Conservation (phyloP, 2,329 filamentous ascomycete genomes). For the Microdochium nivale region DNA sequence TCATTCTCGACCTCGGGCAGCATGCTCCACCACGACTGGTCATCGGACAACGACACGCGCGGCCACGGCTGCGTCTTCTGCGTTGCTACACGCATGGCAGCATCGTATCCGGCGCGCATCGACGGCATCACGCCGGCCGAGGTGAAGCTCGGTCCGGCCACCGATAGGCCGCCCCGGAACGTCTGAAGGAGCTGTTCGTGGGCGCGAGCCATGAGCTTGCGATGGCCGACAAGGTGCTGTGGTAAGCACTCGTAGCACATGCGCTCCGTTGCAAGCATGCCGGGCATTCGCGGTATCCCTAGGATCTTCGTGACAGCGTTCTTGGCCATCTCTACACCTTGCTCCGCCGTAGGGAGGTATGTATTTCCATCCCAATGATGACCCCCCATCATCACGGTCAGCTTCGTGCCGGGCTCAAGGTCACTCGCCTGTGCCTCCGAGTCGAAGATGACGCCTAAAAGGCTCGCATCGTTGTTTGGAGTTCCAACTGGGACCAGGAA, state of each 20-base stretch:
- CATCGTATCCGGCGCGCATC: conserved; percentile 39
- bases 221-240: conserved; percentile 79
- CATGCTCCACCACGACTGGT: neutral
- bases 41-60: neutral
- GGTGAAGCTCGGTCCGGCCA: conserved; percentile 49
- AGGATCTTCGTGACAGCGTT: conserved; percentile 66
- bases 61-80: neutral
- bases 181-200: conserved; percentile 42
- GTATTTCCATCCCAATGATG: conserved; percentile 73
- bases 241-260: conserved; percentile 69
- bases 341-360: conserved; percentile 50
- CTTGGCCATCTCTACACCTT: conserved; percentile 63
- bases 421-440: conserved; percentile 43
- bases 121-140: conserved; percentile 40
- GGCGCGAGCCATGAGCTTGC: conserved; percentile 47
- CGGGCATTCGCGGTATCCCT: conserved; percentile 50
- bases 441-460: conserved; percentile 89
- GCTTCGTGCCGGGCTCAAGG: conserved; percentile 57
- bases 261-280: conserved; percentile 51
- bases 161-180: conserved; percentile 56
- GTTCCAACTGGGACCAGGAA: conserved; percentile 80
- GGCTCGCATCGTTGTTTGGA: conserved; percentile 70
- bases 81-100: conserved; percentile 27
- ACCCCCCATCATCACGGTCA: conserved; percentile 92
- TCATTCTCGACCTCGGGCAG: neutral